These are phyloP conservation scores for Torulaspora franciscae DNA, from an alignment of 805 yeast genomes.

Conservation along the genomic window DNA sequence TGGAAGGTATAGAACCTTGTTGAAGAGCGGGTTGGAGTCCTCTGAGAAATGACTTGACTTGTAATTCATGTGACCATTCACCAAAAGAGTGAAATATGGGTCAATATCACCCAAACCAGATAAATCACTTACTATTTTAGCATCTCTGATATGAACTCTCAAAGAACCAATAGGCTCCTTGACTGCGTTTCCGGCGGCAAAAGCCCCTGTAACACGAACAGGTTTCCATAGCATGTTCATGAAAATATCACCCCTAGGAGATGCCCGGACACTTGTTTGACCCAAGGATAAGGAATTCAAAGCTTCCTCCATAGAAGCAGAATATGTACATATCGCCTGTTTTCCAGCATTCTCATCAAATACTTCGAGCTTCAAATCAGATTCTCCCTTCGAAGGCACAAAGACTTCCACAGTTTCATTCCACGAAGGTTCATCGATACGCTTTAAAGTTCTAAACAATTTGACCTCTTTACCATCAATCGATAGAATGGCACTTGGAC, in stretches of 20 bases:
- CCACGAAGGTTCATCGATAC: constrained; percentile 71
- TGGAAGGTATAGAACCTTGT: constrained; percentile 57
- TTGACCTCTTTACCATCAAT: constrained; percentile 53
- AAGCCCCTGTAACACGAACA: constrained; percentile 49
- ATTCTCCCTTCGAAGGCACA: constrained; percentile 53
- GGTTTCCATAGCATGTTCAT: constrained; percentile 68
- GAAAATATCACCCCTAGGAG: constrained; percentile 52
- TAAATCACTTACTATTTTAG: constrained; percentile 45
- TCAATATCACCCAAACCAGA: constrained; percentile 70
- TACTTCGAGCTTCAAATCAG: constrained; percentile 52
- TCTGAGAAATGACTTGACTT: constrained; percentile 52
- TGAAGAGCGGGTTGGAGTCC: constrained; percentile 53
- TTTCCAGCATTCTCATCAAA: constrained; percentile 53
- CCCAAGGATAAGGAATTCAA: constrained; percentile 41
- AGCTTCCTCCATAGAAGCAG: constrained; percentile 46
- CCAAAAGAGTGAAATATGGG: constrained; percentile 60
- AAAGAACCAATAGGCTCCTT: constrained; percentile 59
- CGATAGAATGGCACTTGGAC: constrained; percentile 66
- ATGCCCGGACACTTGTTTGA: constrained; percentile 46
- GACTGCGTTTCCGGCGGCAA: constrained; percentile 39
- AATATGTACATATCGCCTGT: constrained; percentile 48
- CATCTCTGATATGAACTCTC: constrained; percentile 53
- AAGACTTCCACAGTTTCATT: constrained; percentile 58
- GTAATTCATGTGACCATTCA: constrained; percentile 54
- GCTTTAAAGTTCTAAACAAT: constrained; percentile 55